A percentile compares a stretch with the other conserved stretches of the same genome.
Evolutionary conservation across 352 stramenopile genomes (phyloP).

Genomic region (Pythium dissotocum): DNA sequence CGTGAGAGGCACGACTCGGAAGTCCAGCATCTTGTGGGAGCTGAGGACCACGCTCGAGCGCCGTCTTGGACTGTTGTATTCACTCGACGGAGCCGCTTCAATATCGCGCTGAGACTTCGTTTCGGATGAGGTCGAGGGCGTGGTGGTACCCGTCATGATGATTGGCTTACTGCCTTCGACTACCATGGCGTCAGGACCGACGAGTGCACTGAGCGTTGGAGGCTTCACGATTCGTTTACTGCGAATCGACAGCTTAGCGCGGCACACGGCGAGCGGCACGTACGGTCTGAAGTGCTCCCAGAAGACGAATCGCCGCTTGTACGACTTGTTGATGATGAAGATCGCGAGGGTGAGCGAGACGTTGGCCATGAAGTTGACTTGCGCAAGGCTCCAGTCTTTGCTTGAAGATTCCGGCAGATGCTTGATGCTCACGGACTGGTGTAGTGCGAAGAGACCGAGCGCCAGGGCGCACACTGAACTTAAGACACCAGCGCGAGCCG

Average conservation of each 20-base stretch:
- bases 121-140: not conserved
- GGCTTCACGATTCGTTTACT: conserved; percentile 5
- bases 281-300: conserved; percentile 5
- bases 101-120: not conserved
- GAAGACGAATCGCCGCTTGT: conserved; percentile 25
- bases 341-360: conserved; percentile 26
- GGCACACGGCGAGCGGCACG: conserved; percentile 20
- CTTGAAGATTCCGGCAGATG: not conserved
- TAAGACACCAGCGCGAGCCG: conserved; percentile 10
- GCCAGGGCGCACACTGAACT: conserved; percentile 9
- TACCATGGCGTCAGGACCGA: not conserved
- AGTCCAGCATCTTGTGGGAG: not conserved
- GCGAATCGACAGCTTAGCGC: conserved; percentile 10
- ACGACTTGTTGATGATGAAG: conserved; percentile 30
- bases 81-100: conserved; percentile 1
- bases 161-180: not conserved
- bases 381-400: conserved; percentile 16
- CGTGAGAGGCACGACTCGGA: conserved; percentile 18
- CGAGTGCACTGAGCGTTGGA: not conserved
- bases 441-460: conserved; percentile 9
- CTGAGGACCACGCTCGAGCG: conserved; percentile 3
- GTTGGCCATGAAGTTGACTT: conserved; percentile 29
- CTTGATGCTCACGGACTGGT: conserved; percentile 11
- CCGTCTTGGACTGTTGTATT: not conserved
- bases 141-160: not conserved